These are phyloP conservation scores for Saccharomycopsis synnaedendra DNA, from an alignment of 805 yeast genomes.

Conservation along the genomic window DNA sequence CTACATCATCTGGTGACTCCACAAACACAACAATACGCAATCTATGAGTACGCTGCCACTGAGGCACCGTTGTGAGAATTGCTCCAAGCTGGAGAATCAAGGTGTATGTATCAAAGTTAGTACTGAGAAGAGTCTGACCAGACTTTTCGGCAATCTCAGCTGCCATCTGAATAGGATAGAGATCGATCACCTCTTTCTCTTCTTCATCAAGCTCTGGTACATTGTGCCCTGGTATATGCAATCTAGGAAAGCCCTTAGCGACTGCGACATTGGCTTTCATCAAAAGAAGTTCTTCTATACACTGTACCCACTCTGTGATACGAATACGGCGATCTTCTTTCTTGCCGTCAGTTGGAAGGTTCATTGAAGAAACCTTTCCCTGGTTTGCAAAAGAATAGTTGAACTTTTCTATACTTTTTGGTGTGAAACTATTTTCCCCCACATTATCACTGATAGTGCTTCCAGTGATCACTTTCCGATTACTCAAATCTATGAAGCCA, in stretches of 20 bases:
- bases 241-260: conserved; percentile 71
- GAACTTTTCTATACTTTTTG: conserved; percentile 9
- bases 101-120: conserved; percentile 93
- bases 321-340: conserved; percentile 52
- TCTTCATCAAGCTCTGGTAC: conserved; percentile 19
- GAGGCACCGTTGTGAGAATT: conserved; percentile 83
- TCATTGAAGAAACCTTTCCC: conserved; percentile 5
- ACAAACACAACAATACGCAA: conserved; percentile 85
- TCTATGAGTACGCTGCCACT: conserved; percentile 71
- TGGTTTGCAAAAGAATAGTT: conserved; percentile 14
- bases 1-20: conserved; percentile 58
- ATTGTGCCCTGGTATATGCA: conserved; percentile 48
- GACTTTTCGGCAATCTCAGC: conserved; percentile 58
- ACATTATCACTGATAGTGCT: neutral
- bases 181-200: conserved; percentile 54
- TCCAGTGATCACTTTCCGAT: conserved; percentile 2
- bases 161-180: conserved; percentile 96
- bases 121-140: conserved; percentile 63
- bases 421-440: neutral
- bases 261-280: conserved; percentile 90
- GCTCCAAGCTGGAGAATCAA: conserved; percentile 90
- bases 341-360: conserved; percentile 75
- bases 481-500: conserved; percentile 68
- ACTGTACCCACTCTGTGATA: conserved; percentile 80
- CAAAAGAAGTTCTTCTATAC: conserved; percentile 78